These are phyloP conservation scores for Capsicum rhomboideum DNA, from an alignment of 257 asterid genomes.

Conservation along the genomic window DNA sequence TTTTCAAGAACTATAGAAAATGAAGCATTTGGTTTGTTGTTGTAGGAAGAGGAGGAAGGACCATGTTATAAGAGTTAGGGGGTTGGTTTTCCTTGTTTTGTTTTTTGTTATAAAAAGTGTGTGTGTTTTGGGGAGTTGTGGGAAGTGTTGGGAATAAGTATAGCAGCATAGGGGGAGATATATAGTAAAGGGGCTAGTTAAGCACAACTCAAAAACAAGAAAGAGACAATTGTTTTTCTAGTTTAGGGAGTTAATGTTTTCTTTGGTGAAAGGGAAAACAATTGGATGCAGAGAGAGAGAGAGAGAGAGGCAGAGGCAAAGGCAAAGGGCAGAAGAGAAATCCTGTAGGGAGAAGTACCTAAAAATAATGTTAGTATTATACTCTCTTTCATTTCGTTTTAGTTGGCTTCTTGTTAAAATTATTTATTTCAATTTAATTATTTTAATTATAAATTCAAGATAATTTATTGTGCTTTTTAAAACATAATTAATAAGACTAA, in stretches of 20 bases:
- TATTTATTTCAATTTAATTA: too few relatives aligned
- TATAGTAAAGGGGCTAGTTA: background rate
- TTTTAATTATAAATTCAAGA: too few relatives aligned
- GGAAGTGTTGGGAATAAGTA: background rate
- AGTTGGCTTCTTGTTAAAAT: too few relatives aligned
- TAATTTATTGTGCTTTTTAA: too few relatives aligned
- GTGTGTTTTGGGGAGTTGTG: background rate
- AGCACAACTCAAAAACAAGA: constrained; percentile 21
- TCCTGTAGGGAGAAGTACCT: constrained; percentile 29
- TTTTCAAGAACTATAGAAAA: background rate
- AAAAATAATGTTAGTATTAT: background rate
- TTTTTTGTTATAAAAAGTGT: background rate
- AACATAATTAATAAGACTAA: too few relatives aligned
- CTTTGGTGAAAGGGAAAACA: constrained; percentile 32
- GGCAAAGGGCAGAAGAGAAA: constrained; percentile 7
- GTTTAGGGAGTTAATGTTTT: constrained; percentile 34
- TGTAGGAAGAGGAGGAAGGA: constrained; percentile 21
- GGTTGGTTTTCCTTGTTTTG: too few relatives aligned
- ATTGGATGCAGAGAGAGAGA: constrained; percentile 37
- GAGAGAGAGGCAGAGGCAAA: background rate
- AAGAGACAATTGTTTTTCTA: constrained; percentile 8
- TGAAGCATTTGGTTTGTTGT: background rate
- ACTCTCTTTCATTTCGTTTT: too few relatives aligned
- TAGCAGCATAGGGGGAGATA: background rate
- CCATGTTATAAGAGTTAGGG: constrained; percentile 32